Conservation (phyloP, 805 yeast genomes). For the Candida palmyrensis region DNA sequence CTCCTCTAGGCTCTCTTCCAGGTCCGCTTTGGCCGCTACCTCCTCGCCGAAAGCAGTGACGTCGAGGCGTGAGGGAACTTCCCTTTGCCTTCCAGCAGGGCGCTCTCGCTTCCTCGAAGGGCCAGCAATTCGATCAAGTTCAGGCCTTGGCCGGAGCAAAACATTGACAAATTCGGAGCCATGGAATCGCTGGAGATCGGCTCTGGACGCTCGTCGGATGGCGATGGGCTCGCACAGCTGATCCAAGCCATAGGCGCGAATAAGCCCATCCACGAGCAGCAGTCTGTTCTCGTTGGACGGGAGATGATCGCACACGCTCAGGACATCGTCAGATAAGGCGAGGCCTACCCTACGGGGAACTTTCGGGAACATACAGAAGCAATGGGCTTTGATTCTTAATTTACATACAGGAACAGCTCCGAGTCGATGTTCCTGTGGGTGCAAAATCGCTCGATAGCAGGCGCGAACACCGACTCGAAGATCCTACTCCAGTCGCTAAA, state of each 20-base stretch:
- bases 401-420: not conserved
- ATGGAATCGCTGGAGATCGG: slow-evolving; percentile 48
- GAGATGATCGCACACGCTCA: slow-evolving; percentile 31
- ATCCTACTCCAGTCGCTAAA: slow-evolving; percentile 9
- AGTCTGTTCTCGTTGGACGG: slow-evolving; percentile 55
- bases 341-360: slow-evolving; percentile 20
- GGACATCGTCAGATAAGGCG: slow-evolving; percentile 13
- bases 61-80: not conserved
- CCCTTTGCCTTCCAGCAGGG: not conserved
- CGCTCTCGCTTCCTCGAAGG: not conserved
- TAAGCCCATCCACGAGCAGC: slow-evolving; percentile 36
- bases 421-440: slow-evolving; percentile 4
- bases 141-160: slow-evolving; percentile 25
- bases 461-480: slow-evolving; percentile 3
- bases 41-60: not conserved
- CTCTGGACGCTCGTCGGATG: slow-evolving; percentile 18
- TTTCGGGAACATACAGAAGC: too few relatives aligned
- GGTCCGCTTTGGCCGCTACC: slow-evolving; percentile 3
- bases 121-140: slow-evolving; percentile 14
- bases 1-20: slow-evolving; percentile 5
- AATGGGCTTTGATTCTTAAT: too few relatives aligned
- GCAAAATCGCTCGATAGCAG: slow-evolving; percentile 7
- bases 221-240: slow-evolving; percentile 19
- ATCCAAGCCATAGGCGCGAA: slow-evolving; percentile 36
- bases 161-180: slow-evolving; percentile 35